Base-by-base conservation (phyloP, 441 rosid genomes). In the Brassica hybrid region DNA sequence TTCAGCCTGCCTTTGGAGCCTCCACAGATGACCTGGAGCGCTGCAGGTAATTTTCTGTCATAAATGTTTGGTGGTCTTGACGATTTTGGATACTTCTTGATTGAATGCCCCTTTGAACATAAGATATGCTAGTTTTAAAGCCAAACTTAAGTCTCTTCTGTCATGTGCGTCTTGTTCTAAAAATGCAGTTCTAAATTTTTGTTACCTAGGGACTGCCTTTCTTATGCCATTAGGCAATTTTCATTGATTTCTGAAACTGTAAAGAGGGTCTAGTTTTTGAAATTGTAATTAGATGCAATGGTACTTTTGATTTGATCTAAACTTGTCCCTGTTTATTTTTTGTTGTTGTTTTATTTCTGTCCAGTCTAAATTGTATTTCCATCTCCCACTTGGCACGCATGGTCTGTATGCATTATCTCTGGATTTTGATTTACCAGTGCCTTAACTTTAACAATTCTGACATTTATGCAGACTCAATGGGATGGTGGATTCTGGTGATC, bases 1-100 rank as follows among this genome's bases (percentile, higher is more conserved):
- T 96, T 67, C 73, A 83, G 77, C 98, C 99, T 72, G 99, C 99
- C 66, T 96, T 96, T 74, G 98, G 99, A 80, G 99, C 98, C 27
- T 96, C 99, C 71, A 94, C 96, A 56, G 97, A 94, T 83, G 99
- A 96, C 81, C 94, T 94, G 72, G 93, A 94, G 84, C 87, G 92
- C 48, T 89, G 97, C 96, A 96, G 99, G 98, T 94, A 75, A 74
- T 67, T 41, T 58, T 32, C 73, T 50, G 11, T 36, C 41, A 66
- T 56, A 11, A 62, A 62, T 74, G 30, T n/a, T n/a, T n/a, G n/a
- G n/a, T n/a, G n/a, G n/a, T n/a, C n/a, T n/a, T n/a, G n/a, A n/a
- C n/a, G n/a, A n/a, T n/a, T n/a, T n/a, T 13, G 17, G 34, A 65
- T 64, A 36, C 17, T 38, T 5, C 43, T 66, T 59, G 64, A 72